phyloP scores from a whole-genome alignment of 2,329 filamentous ascomycete species.

The Verticillium dahliae region DNA sequence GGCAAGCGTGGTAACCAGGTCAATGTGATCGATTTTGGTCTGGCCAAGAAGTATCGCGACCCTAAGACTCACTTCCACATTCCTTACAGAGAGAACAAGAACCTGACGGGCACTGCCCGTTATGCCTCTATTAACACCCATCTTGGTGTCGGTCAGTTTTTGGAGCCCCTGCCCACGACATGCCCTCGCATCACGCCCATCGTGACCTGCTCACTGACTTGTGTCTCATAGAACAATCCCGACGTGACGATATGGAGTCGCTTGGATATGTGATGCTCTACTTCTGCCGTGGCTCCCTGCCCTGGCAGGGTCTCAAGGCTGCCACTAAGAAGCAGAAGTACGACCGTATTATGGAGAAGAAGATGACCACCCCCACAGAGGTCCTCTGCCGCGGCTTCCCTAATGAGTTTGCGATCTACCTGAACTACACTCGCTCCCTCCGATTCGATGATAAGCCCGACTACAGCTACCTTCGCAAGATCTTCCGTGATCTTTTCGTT shows the following conservation, averaged over 20 bases:
- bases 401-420: conserved; percentile 68
- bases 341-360: conserved; percentile 13
- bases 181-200: not conserved
- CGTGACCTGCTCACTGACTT: not conserved
- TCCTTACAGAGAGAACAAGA: conserved; percentile 62
- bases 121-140: conserved; percentile 16
- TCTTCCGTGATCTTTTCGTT: conserved; percentile 67
- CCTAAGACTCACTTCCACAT: conserved; percentile 99
- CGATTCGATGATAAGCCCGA: conserved; percentile 71
- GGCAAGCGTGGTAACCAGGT: conserved; percentile 99
- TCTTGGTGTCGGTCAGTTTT: conserved; percentile 10
- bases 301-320: conserved; percentile 68
- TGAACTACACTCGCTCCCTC: conserved; percentile 69
- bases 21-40: conserved; percentile 97
- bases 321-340: conserved; percentile 67
- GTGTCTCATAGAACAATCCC: conserved; percentile 53
- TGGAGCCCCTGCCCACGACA: not conserved
- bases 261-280: conserved; percentile 71
- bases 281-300: conserved; percentile 67
- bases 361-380: conserved; percentile 53
- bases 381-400: conserved; percentile 69
- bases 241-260: conserved; percentile 70
- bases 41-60: conserved; percentile 99
- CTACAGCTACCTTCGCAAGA: conserved; percentile 69
- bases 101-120: conserved; percentile 9